Evolutionary conservation across 805 yeast genomes (phyloP), one percentile per base, ranked within the genome.

Genomic region (Debaryomyces maramus): DNA sequence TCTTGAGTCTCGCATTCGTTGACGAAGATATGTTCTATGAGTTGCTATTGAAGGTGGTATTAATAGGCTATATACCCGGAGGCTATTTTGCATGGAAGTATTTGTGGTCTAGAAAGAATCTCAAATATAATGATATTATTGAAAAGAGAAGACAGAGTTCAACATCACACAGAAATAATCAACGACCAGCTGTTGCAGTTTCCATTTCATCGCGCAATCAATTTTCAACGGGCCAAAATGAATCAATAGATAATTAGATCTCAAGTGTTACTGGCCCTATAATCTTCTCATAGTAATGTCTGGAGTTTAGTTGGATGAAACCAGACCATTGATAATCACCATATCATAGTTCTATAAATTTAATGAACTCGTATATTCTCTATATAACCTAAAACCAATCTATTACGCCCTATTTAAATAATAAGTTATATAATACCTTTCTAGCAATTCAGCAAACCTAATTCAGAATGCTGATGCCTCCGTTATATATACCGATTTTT

Each of bases 61-160:
- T 70, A 19, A 44, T 68, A 36, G 36, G 46, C 5, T 70, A 70
- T 40, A 50, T 67, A 10, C 75, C 75, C 1, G 42, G 59, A 4
- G 67, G 59, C 1, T 69, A 66, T 45, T 57, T 58, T 23, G 43
- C 59, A 3, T 68, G 71, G 66, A 53, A 51, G 9, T 55, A 65
- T 45, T 49, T 70, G 18, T 46, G 46, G 14, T 21, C 31, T 3
- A 46, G 65, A 34, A 55, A 48, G 38, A 22, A 32, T 4, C 39
- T 30, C 14, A 56, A 47, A 39, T 65, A 60, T 38, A 42, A 42
- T 26, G 42, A 43, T 31, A 50, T 50, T 20, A 50, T 61, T 40
- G 48, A 41, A 20, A 62, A 52, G 40, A 37, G 57, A 32, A 44
- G 44, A 21, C 16, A 26, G 16, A 10, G 28, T 24, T 24, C 28